Base-by-base conservation (phyloP, 2,329 filamentous ascomycete genomes). In the Trichoderma afroharzianum region DNA sequence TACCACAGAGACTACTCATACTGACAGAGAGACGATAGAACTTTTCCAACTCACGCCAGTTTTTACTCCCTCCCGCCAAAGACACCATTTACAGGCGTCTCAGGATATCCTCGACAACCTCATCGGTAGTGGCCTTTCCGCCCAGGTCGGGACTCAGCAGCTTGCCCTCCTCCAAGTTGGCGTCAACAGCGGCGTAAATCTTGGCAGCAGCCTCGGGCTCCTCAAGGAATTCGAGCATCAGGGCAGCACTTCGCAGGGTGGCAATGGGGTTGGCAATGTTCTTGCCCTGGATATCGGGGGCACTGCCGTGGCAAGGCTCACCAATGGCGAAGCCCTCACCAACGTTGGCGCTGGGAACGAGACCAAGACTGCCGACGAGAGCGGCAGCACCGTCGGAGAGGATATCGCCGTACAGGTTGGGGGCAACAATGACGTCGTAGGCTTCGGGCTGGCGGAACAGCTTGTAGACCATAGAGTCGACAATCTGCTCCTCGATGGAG, bases 391-490 rank as follows among this genome's bases (percentile, higher is more conserved):
- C 95, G 82, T 99, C 96, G 2, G 94, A 97, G 50, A 99, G 87
- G 76, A 88, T 96, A 82, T 99, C 96, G 76, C 96, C 96, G 84
- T 99, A 98, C 73, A 99, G 88, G 92, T 79, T 92, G 88, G 59
- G 96, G 95, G 84, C 98, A 85, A 99, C 96, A 77, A 99, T 97
- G 76, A 98, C 95, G 81, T 99, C 96, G 89, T 98, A 99, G 79
- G 92, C 92, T 79, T 92, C 88, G 57, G 96, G 96, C 83, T 98
- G 94, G 74, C 95, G 93, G 90, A 98, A 98, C 71, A 99, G 92
- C 87, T 98, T 98, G 90, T 98, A 98, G 72, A 98, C 94, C 96
- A 99, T 99, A 73, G 92, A 95, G 84, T 99, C 96, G 74, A 99
- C 95, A 77, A 99, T 99, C 85, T 99, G 96, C 87, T 98, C 96